These are phyloP conservation scores for Ochromonas danica DNA, from an alignment of 108 stramenopile genomes.

Conservation along the genomic window DNA sequence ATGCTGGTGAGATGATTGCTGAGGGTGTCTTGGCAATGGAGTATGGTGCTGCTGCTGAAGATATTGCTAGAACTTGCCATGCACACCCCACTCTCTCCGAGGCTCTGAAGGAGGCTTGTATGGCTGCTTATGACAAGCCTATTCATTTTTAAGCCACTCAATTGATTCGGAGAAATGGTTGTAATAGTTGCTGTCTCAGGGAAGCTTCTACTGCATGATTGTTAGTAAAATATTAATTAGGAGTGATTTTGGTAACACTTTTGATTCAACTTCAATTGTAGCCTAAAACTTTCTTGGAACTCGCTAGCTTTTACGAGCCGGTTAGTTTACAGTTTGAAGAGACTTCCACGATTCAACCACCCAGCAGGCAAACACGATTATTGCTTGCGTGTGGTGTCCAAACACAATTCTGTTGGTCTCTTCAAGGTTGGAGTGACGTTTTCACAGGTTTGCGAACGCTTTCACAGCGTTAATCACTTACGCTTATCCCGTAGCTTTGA, in stretches of 20 bases:
- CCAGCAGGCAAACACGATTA: too few species aligned
- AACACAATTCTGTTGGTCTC: too few species aligned
- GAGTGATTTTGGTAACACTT: neutral
- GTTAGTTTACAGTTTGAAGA: too few species aligned
- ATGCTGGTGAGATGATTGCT: slow-evolving; percentile 99
- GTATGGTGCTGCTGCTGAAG: slow-evolving; percentile 97
- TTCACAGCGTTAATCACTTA: too few species aligned
- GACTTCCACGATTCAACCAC: too few species aligned
- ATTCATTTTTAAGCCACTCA: slow-evolving; percentile 81
- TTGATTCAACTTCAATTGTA: neutral
- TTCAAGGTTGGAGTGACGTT: too few species aligned
- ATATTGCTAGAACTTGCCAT: slow-evolving; percentile 98
- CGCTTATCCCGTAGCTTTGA: too few species aligned
- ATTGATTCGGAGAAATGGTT: too few species aligned
- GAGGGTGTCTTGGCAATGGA: slow-evolving; percentile 98
- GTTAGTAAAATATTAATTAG: neutral
- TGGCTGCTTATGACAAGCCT: slow-evolving; percentile 97
- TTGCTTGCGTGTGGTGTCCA: too few species aligned
- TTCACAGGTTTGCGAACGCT: too few species aligned
- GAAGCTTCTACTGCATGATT: neutral
- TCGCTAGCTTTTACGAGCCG: neutral
- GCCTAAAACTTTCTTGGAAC: neutral
- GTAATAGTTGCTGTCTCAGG: neutral
- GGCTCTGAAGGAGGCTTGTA: slow-evolving; percentile 98
- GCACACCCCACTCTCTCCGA: slow-evolving; percentile 97